These are phyloP conservation scores for Cryphonectria parasitica DNA, from an alignment of 2,329 filamentous ascomycete species.

Conservation along the genomic window DNA sequence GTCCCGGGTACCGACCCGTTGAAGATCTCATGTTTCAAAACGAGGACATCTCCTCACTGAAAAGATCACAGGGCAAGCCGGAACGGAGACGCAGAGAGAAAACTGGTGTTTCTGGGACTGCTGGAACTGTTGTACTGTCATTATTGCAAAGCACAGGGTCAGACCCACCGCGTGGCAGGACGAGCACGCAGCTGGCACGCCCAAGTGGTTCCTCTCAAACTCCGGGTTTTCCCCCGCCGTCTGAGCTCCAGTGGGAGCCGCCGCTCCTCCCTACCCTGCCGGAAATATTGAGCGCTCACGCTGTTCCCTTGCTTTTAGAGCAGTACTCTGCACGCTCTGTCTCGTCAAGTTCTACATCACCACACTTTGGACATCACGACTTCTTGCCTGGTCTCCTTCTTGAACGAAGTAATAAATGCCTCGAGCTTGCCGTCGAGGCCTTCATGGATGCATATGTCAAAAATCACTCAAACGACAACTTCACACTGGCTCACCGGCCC, in stretches of 20 bases:
- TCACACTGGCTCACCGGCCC: not conserved
- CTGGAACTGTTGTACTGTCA: not conserved
- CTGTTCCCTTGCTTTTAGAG: not conserved
- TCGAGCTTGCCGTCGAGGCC: conserved; percentile 10
- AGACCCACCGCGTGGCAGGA: not conserved
- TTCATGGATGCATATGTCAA: not conserved
- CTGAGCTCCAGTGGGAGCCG: not conserved
- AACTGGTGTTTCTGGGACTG: not conserved
- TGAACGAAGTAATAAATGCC: not conserved
- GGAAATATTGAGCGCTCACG: conserved; percentile 1
- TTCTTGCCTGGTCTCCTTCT: not conserved
- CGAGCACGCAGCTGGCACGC: not conserved
- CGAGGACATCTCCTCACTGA: not conserved
- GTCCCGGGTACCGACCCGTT: not conserved
- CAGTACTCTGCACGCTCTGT: conserved; percentile 1
- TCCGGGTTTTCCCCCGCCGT: too few relatives aligned
- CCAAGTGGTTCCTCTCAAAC: not conserved
- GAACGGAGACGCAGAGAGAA: not conserved
- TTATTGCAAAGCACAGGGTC: not conserved
- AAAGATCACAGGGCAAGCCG: not conserved
- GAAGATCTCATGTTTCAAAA: not conserved
- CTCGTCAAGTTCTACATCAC: not conserved
- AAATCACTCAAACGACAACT: not conserved
- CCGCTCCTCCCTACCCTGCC: not conserved
- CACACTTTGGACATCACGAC: not conserved